Base-by-base conservation (phyloP, 2,329 filamentous ascomycete genomes). In the Phialophora tarda region DNA sequence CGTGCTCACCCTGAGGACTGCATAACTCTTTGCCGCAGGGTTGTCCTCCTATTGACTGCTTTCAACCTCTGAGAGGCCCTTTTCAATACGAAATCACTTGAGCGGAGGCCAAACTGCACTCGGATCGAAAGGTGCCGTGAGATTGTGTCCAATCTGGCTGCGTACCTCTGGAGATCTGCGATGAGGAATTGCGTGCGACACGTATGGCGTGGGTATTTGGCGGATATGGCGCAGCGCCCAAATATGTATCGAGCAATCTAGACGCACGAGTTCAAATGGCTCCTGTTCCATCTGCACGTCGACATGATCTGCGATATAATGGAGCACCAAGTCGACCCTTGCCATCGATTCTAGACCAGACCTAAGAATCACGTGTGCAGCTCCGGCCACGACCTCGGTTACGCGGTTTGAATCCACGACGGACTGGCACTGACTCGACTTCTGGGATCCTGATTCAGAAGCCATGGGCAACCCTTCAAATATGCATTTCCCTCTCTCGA, bases 161-260 rank as follows among this genome's bases (percentile, higher is more conserved):
- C 14, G 28, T 4, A 55, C 53, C 14, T 34, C 14, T 2, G 17
- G 53, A 7, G 12, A 30, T 55, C 17, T 55, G 26, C 53, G 28
- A 30, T 55, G 24, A n/a, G 51, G 11, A 12, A 21, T 32, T 21
- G 26, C 24, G 10, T 26, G 48, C 5, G 53, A 34, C 28, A 21
- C n/a, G 12, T 32, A 24, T 23, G 23, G 48, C 3, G 10, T 6
- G 8, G 48, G 48, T 34, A 17, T 5, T 53, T 26, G 48, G 26
- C 21, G 48, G 48, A 23, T 32, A 10, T 11, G 53, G 53, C 53
- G 53, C 53, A 21, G 17, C 24, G 14, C 5, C 17, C 28, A 55
- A 12, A 55, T 55, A 21, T 34, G 24, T 55, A 55, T 34, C 53
- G 53, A 55, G 53, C 53, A 34, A n/a, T 55, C 24, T 55, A 32